Base-by-base conservation (phyloP, 179 eudicot genomes). In the Corrigiola litoralis region DNA sequence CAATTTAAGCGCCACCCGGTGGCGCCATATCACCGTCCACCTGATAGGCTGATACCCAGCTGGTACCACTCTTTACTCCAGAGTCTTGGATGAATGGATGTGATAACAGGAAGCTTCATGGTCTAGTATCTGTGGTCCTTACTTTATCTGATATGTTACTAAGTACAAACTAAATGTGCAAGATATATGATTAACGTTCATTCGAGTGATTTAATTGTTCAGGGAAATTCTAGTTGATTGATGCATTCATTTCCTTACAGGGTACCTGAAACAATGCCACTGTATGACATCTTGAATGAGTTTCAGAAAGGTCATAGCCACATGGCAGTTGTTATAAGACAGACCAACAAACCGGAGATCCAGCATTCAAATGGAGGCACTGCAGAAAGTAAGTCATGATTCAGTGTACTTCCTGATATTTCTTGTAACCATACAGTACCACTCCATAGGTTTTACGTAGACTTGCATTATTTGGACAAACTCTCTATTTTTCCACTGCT, bases 271-370 rank as follows among this genome's bases (percentile, higher is more conserved):
- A 82, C 79, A 21, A 23, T 90, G 85, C 97, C 97, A 8, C 67
- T 91, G 55, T 95, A 95, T 85, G 97, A 95, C 80, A 95, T 95
- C 56, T 71, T 95, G 73, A 95, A 95, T 70, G 99, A 95, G 81
- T 95, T 95, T 53, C 99, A 91, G 76, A 94, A 91, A 70, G 99
- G 99, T 53, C 96, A 86, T 75, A 95, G 99, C 79, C 99, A 95
- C 77, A 91, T 91, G 95, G 99, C 99, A 55, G 95, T 91, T 59
- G 99, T 94, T 23, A 81, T 90, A 37, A 82, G 94, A 69, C 89
- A 81, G 40, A 67, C 71, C 58, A 65, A 61, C 58, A 79, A 88
- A 66, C 68, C 55, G 2, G 74, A 21, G 61, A 69, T 65, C 61
- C 76, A 72, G 24, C 64, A 72, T 56, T 65, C 56, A 54, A 68